Percentiles rank a stretch among this genome's conserved stretches.
phyloP scores from a whole-genome alignment of 805 yeast genomes.

The Candida cerambycidarum region DNA sequence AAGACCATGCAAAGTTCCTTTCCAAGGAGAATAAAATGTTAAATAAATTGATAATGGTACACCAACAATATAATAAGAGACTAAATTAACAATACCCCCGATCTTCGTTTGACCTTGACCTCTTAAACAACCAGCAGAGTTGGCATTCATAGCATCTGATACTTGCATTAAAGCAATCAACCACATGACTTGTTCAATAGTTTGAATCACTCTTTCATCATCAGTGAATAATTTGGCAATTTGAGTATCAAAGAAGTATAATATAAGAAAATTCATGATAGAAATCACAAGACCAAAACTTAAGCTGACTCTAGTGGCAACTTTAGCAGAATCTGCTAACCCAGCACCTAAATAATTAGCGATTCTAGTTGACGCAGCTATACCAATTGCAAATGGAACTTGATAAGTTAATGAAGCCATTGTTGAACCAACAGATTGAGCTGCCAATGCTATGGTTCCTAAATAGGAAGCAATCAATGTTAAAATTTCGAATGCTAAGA shows the following conservation, averaged over 20 bases:
- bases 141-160: constrained; percentile 67
- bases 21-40: constrained; percentile 48
- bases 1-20: constrained; percentile 55
- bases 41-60: constrained; percentile 58
- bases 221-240: constrained; percentile 53
- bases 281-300: constrained; percentile 37
- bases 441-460: constrained; percentile 54
- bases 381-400: constrained; percentile 58
- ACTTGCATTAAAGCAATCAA: constrained; percentile 68
- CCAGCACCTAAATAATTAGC: constrained; percentile 57
- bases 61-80: constrained; percentile 61
- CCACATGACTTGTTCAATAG: constrained; percentile 55
- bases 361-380: constrained; percentile 57
- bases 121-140: constrained; percentile 72
- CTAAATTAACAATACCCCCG: constrained; percentile 57
- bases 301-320: constrained; percentile 36
- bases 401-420: constrained; percentile 59
- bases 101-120: constrained; percentile 75
- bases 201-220: constrained; percentile 54
- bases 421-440: constrained; percentile 42
- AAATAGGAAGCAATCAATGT: constrained; percentile 55
- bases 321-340: constrained; percentile 33
- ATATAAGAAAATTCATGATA: constrained; percentile 28
- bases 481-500: constrained; percentile 56
- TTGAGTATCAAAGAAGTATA: constrained; percentile 30